Conservation (phyloP, 1,284 basidiomycete genomes). For the Rhodotorula sp. region DNA sequence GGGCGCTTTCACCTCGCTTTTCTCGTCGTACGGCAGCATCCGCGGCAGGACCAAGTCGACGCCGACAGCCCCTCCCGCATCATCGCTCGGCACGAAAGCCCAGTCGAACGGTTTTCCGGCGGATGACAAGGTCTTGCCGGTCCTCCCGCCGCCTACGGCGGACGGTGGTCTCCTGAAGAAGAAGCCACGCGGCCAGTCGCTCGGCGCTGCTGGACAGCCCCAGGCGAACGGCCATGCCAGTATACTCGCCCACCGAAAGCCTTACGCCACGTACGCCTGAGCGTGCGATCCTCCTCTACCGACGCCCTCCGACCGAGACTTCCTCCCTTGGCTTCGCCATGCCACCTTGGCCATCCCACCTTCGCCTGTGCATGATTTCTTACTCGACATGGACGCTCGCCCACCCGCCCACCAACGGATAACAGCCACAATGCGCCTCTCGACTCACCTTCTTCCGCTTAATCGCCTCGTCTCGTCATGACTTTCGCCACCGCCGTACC, state of each 20-base stretch:
- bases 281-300: not conserved
- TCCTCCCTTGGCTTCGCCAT: no score
- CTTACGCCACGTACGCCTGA: constrained; percentile 5
- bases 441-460: no score
- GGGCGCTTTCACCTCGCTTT: constrained; percentile 16
- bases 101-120: not conserved
- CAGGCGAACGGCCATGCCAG: not conserved
- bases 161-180: not conserved
- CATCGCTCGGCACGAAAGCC: not conserved
- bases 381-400: not conserved
- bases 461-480: no score
- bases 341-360: not conserved
- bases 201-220: not conserved
- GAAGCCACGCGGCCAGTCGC: constrained; percentile 3
- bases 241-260: not conserved
- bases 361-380: not conserved
- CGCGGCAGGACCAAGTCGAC: constrained; percentile 7
- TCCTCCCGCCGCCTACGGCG: not conserved
- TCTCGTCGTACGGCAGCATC: constrained; percentile 7
- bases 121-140: not conserved
- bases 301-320: no score
- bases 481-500: no score
- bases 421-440: no score
- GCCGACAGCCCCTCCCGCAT: not conserved
- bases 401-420: no score